phyloP scores from a whole-genome alignment of 768 basidiomycete species.

The Suillus fuscotomentosus region DNA sequence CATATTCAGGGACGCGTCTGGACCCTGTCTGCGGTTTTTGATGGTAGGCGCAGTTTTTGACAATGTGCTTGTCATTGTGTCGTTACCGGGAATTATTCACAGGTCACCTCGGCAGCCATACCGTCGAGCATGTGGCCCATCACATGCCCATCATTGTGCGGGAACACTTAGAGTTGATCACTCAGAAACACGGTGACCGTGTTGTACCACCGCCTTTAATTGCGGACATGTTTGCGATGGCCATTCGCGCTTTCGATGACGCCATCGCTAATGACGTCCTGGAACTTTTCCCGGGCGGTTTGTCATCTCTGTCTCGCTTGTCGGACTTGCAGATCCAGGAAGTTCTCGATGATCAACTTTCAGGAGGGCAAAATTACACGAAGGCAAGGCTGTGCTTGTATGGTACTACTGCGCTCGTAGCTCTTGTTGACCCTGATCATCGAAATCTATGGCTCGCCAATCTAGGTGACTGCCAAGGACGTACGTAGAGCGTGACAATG shows the following conservation, averaged over 20 bases:
- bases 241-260: constrained; percentile 62
- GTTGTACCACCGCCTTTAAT: constrained; percentile 47
- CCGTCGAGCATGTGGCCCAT: constrained; percentile 65
- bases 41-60: constrained; percentile 42
- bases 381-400: constrained; percentile 75
- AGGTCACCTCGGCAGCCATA: constrained; percentile 72
- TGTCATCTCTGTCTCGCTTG: constrained; percentile 48
- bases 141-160: constrained; percentile 68
- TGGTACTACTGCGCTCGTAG: constrained; percentile 74
- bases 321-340: constrained; percentile 55
- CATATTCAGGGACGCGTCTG: constrained; percentile 55
- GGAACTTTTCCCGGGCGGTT: constrained; percentile 56
- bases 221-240: constrained; percentile 53
- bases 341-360: constrained; percentile 63
- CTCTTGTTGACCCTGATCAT: constrained; percentile 67
- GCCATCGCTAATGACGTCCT: constrained; percentile 67
- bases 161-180: constrained; percentile 50
- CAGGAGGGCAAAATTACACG: constrained; percentile 57
- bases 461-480: constrained; percentile 77
- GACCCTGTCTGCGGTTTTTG: constrained; percentile 71
- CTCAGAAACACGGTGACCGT: constrained; percentile 36
- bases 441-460: constrained; percentile 78
- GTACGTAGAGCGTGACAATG: constrained; percentile 38
- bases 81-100: not conserved
- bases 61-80: constrained; percentile 7